phyloP scores from a whole-genome alignment of 352 stramenopile genomes.

The Pythium diclinum region DNA sequence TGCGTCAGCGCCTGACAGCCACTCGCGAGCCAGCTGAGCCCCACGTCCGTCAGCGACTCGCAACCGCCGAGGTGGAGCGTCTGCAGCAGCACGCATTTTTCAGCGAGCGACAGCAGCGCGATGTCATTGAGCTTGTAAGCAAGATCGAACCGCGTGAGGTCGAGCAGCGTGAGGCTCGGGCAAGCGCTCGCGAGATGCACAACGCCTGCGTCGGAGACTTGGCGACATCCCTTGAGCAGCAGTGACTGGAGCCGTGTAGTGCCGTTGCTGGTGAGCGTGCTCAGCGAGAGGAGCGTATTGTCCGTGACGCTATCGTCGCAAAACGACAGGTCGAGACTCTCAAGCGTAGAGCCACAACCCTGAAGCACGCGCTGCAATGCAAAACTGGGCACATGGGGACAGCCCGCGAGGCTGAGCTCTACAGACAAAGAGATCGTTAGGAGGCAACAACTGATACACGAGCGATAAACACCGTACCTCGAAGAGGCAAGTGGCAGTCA shows the following conservation, averaged over 20 bases:
- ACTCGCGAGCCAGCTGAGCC: conserved; percentile 87
- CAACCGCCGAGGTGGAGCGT: conserved; percentile 76
- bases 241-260: conserved; percentile 45
- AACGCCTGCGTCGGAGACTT: conserved; percentile 85
- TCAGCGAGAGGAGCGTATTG: conserved; percentile 67
- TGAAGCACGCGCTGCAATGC: conserved; percentile 81
- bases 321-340: conserved; percentile 75
- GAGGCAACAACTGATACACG: no score
- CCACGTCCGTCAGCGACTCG: conserved; percentile 90
- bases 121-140: conserved; percentile 92
- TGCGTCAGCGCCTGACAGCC: conserved; percentile 79
- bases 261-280: conserved; percentile 42
- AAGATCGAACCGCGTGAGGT: conserved; percentile 86
- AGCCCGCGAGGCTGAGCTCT: conserved; percentile 73
- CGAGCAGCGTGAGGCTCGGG: conserved; percentile 59
- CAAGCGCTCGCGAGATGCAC: conserved; percentile 71
- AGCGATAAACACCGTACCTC: conserved; percentile 30
- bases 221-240: conserved; percentile 76
- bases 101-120: conserved; percentile 73
- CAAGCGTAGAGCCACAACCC: conserved; percentile 52
- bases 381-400: conserved; percentile 68
- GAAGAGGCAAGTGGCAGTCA: conserved; percentile 47
- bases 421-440: neutral
- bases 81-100: conserved; percentile 54
- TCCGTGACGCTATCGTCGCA: conserved; percentile 77